Conservation (phyloP, 2,329 filamentous ascomycete genomes). For the Ceratocystis ficicola region DNA sequence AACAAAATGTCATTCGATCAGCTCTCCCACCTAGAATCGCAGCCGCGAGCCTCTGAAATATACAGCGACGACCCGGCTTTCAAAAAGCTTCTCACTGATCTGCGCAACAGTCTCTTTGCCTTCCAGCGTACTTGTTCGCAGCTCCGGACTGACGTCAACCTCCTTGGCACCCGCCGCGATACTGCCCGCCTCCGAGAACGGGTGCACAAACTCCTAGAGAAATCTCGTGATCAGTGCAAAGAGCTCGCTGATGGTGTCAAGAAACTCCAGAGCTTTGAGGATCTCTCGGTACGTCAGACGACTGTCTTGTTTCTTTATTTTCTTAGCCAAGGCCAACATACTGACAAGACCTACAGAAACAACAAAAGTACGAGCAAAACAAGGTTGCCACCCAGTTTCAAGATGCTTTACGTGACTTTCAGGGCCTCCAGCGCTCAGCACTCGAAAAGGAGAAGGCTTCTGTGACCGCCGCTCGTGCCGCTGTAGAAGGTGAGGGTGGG, state of each 20-base stretch:
- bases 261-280: constrained; percentile 77
- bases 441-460: constrained; percentile 88
- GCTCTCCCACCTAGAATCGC: constrained; percentile 68
- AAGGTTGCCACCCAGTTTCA: constrained; percentile 93
- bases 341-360: constrained; percentile 46
- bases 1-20: constrained; percentile 78
- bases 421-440: constrained; percentile 75
- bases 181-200: constrained; percentile 82
- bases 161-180: constrained; percentile 81
- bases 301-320: background rate
- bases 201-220: constrained; percentile 75
- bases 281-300: constrained; percentile 50
- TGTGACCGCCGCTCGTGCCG: constrained; percentile 67
- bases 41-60: constrained; percentile 48
- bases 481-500: constrained; percentile 50
- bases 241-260: constrained; percentile 89
- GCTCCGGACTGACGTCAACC: constrained; percentile 68
- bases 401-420: constrained; percentile 78
- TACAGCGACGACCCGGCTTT: constrained; percentile 93
- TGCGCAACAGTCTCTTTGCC: constrained; percentile 81
- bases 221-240: constrained; percentile 76
- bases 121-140: constrained; percentile 80
- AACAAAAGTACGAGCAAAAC: constrained; percentile 91
- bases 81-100: constrained; percentile 63
- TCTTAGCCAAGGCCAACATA: background rate